Conservation (phyloP, 495 filamentous ascomycete genomes). For the Trichoderma reesei region DNA sequence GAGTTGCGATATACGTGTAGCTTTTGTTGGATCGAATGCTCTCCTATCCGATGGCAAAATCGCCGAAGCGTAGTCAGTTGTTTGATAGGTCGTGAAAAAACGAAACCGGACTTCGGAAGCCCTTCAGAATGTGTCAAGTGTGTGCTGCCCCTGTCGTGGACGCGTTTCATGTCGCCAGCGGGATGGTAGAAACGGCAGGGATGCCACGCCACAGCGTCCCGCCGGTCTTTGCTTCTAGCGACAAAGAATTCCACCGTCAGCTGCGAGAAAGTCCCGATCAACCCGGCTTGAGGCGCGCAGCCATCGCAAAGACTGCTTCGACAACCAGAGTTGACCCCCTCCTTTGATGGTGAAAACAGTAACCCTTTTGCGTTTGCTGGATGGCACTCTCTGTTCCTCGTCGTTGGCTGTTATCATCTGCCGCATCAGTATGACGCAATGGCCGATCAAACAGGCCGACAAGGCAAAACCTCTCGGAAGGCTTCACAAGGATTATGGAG, state of each 20-base stretch:
- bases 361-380: not conserved
- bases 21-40: not conserved
- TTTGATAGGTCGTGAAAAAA: not conserved
- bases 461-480: not conserved
- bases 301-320: not conserved
- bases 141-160: not conserved
- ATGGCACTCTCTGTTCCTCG: not conserved
- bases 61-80: not conserved
- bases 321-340: not conserved
- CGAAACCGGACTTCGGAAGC: not conserved
- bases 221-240: not conserved
- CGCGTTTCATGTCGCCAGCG: conserved; percentile 4
- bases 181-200: conserved; percentile 1
- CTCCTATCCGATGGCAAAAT: not conserved
- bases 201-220: not conserved
- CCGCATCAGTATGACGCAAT: not conserved
- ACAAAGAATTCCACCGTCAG: not conserved
- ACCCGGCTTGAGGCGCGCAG: not conserved
- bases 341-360: not conserved
- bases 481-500: not conserved
- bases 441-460: not conserved
- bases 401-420: not conserved
- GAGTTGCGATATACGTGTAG: not conserved
- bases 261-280: conserved; percentile 1
- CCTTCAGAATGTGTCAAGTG: not conserved